Evolutionary conservation across 73 alveolate species (phyloP), one percentile per base, ranked within the genome.

Genomic region (Paraurostyla sp.): DNA sequence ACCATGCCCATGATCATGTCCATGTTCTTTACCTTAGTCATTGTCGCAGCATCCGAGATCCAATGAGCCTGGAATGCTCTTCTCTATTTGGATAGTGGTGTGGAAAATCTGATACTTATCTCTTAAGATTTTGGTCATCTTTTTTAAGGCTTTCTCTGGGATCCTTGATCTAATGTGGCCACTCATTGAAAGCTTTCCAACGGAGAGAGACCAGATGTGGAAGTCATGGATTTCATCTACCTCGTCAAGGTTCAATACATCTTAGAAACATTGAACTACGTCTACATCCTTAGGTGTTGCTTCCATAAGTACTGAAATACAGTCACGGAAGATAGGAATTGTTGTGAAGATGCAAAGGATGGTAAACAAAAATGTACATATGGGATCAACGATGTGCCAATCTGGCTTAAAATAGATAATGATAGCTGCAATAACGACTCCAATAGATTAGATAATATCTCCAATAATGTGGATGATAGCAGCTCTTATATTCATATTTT

Each of bases 291-390:
- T 80, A n/a, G 99, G 99, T 0, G 97, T 78, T 29, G 98, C 98
- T 71, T 98, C 99, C 99, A 98, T 95, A 20, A 98, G 89, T 33
- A 98, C 97, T 68, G 89, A 81, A 25, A 98, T 75, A 85, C 99
- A 98, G 75, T 98, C 99, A 60, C 94, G 93, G 60, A 94, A 85
- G 0, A 98, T 92, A 41, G 94, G 92, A 29, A 93, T 85, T 1
- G 99, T 98, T n/a, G 99, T 98, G 75, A 90, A 88, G 40, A 95
- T 93, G 63, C 96, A 97, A 25, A 97, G 89, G 62, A 96, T 76
- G 40, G 98, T 86, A 82, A 97, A 96, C 25, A 96, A 85, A 91
- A 93, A 91, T 0, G 99, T 96, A 76, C 98, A 95, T 22, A 96
- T 93, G n/a, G 99, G 99, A 56, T 96, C 99, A 16, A 96, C 97